These are phyloP conservation scores for Scytalidium lignicola DNA, from an alignment of 2,329 filamentous ascomycete species.

Conservation along the genomic window DNA sequence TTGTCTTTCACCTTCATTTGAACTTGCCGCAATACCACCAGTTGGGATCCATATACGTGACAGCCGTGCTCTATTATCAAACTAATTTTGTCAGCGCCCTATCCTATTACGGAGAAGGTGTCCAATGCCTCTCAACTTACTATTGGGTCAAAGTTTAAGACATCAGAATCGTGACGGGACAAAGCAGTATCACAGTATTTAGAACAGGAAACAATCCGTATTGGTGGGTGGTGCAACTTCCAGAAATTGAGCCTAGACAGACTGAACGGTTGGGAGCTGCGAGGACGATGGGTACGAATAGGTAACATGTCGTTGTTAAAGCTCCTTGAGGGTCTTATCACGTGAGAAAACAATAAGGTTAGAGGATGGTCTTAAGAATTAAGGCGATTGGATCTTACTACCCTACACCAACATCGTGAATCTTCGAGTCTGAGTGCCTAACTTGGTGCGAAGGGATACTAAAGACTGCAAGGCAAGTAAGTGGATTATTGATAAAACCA, in stretches of 20 bases:
- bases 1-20: slow-evolving; percentile 44
- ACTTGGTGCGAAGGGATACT: too few species aligned
- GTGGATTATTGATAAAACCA: too few species aligned
- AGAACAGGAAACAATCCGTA: neutral
- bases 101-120: slow-evolving; percentile 4
- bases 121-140: neutral
- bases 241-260: neutral
- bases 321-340: neutral
- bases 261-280: neutral
- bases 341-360: neutral
- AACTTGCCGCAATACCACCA: slow-evolving; percentile 56
- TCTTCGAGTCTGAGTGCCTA: too few species aligned
- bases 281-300: neutral
- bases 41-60: slow-evolving; percentile 79
- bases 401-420: too few species aligned
- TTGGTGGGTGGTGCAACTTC: neutral
- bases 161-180: neutral
- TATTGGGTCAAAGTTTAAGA: neutral
- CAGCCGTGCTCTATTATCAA: slow-evolving; percentile 53
- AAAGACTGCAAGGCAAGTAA: too few species aligned
- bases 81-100: slow-evolving; percentile 29
- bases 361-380: neutral
- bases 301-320: neutral
- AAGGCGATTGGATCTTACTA: too few species aligned
- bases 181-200: neutral